Evolutionary conservation across 169 alveolate species (phyloP).

Genomic region (Plasmodium malariae): DNA sequence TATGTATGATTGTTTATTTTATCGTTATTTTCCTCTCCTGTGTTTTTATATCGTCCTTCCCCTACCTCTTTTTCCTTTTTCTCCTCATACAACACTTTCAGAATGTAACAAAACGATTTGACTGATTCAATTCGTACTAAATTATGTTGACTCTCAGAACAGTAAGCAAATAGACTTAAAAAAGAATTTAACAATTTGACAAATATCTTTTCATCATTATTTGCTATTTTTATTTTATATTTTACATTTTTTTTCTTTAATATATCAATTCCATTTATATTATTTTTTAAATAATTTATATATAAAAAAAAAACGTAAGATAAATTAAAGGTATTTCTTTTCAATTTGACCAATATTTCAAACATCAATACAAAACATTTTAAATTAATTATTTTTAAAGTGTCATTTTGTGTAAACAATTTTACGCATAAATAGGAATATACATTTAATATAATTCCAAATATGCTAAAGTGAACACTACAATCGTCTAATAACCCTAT

Average conservation of each 20-base stretch:
- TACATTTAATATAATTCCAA: conserved; percentile 41
- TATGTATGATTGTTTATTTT: not conserved
- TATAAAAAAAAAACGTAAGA: conserved; percentile 47
- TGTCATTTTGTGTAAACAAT: conserved; percentile 32
- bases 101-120: conserved; percentile 24
- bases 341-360: conserved; percentile 33
- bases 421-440: conserved; percentile 60
- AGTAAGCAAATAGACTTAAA: conserved; percentile 27
- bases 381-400: conserved; percentile 20
- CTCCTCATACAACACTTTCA: conserved; percentile 3
- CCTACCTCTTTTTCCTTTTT: not conserved
- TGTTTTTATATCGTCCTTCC: not conserved
- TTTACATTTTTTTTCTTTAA: conserved; percentile 23
- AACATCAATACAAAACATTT: conserved; percentile 61
- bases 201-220: conserved; percentile 36
- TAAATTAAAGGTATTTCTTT: conserved; percentile 27
- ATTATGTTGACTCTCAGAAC: conserved; percentile 31
- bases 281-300: conserved; percentile 41
- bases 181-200: conserved; percentile 57
- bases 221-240: not conserved
- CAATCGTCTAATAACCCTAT: not conserved
- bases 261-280: conserved; percentile 40
- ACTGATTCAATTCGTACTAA: conserved; percentile 41
- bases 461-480: conserved; percentile 13
- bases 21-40: not conserved